Evolutionary conservation across 768 basidiomycete genomes (phyloP).

Genomic region (Psilocybe sp.): DNA sequence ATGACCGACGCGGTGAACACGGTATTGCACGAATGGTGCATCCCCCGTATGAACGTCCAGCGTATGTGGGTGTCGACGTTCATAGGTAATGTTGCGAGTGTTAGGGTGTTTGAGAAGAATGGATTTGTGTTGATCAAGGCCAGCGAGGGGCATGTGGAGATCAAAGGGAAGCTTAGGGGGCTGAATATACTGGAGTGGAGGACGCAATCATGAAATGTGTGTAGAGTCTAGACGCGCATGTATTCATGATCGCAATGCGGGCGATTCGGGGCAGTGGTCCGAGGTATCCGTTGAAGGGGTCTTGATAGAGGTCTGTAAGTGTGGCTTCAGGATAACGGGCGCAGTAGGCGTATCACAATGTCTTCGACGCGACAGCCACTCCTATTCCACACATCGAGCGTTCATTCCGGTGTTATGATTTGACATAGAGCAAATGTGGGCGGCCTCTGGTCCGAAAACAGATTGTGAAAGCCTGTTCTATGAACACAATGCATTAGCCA

Average conservation of each 20-base stretch:
- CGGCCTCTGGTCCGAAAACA: too few relatives aligned
- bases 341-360: too few relatives aligned
- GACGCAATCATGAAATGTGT: conserved; percentile 2
- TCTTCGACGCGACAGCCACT: too few relatives aligned
- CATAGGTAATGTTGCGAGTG: conserved; percentile 56
- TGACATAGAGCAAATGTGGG: too few relatives aligned
- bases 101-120: conserved; percentile 49
- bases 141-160: conserved; percentile 13
- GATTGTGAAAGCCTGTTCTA: too few relatives aligned
- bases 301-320: too few relatives aligned
- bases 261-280: background rate
- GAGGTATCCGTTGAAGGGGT: background rate
- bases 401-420: too few relatives aligned
- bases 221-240: background rate
- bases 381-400: too few relatives aligned
- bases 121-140: conserved; percentile 20
- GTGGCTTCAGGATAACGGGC: too few relatives aligned
- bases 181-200: conserved; percentile 28
- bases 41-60: conserved; percentile 61
- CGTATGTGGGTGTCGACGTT: conserved; percentile 43
- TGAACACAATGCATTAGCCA: too few relatives aligned
- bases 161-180: conserved; percentile 20
- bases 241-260: background rate
- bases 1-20: conserved; percentile 65
- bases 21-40: conserved; percentile 55